Evolutionary conservation across 495 filamentous ascomycete genomes (phyloP), one percentile per base, ranked within the genome.

Genomic region (Penicillium cataractarum): DNA sequence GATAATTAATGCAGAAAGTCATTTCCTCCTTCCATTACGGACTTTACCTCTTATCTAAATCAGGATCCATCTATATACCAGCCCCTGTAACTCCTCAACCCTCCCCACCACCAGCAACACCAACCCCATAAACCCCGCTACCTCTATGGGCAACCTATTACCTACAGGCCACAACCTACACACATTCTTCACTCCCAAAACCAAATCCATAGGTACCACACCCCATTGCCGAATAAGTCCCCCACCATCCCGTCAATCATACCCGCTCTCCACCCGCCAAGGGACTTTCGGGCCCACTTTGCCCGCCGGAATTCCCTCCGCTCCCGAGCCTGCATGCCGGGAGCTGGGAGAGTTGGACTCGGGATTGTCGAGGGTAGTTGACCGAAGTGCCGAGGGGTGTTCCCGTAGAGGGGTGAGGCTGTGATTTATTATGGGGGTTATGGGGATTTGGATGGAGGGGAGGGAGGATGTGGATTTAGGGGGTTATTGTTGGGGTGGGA

Each of bases 231-330:
- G 57, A 58, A 49, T 7, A 7, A 2, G 6, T 22, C 48, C 26
- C 61, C 54, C 51, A 55, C 48, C 33, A 35, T 57, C 44, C 60
- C 54, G 54, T 27, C 44, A 39, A 3, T 12, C n/a, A 63, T 33
- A 55, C 40, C 52, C 60, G 46, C 61, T 46, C 48, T 17, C 31
- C 53, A 22, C 53, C 22, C 35, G 33, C 33, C 48, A n/a, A n/a
- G n/a, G n/a, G 24, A n/a, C 24, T 24, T 49, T 48, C 61, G 49
- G 31, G 50, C 29, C 50, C 50, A 54, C 42, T 55, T 58, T 61
- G 61, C 29, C 58, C 63, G 58, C 33, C 53, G 63, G 58, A 44
- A 52, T 62, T 26, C 42, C 49, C 32, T 58, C 55, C 32, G 58
- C 40, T 58, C 58, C 63, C 58, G 58, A 62, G 5, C 21, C 33